Percentiles rank a stretch among this genome's conserved stretches.
Conservation (phyloP, 176 grass and related monocot genomes). For the Stipa capillata region DNA sequence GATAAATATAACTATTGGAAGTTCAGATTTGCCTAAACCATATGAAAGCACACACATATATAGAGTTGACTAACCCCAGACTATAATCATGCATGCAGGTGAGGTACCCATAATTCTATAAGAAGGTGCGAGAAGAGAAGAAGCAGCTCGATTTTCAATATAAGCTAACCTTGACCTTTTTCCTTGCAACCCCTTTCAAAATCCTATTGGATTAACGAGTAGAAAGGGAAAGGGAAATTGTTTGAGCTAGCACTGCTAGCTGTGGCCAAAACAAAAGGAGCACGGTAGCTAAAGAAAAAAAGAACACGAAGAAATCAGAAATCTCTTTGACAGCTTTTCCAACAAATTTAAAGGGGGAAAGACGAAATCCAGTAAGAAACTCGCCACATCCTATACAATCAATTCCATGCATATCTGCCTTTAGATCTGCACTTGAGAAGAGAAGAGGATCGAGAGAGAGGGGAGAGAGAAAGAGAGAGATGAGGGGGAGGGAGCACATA, state of each 20-base stretch:
- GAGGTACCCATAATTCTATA: background rate
- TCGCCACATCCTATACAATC: background rate
- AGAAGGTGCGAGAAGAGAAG: background rate
- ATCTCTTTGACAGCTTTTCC: background rate
- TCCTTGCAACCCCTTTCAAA: background rate
- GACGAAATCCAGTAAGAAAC: background rate
- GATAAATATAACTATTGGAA: background rate
- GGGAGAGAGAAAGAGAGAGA: background rate
- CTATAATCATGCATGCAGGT: background rate
- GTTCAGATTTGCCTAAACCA: background rate
- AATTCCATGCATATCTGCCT: background rate
- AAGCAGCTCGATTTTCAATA: background rate
- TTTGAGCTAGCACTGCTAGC: background rate
- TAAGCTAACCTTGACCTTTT: background rate
- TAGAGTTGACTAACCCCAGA: background rate
- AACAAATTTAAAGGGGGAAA: background rate
- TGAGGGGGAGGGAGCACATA: background rate
- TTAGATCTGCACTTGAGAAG: constrained; percentile 19
- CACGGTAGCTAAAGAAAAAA: background rate
- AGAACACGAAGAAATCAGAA: background rate
- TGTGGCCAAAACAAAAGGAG: background rate
- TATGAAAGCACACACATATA: background rate
- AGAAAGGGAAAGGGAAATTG: background rate
- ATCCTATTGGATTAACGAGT: background rate
- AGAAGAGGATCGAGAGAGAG: background rate